Percentiles rank a stretch among this genome's conserved stretches.
Conservation (phyloP, 2,329 filamentous ascomycete genomes). For the Phyllosticta ampelicida region DNA sequence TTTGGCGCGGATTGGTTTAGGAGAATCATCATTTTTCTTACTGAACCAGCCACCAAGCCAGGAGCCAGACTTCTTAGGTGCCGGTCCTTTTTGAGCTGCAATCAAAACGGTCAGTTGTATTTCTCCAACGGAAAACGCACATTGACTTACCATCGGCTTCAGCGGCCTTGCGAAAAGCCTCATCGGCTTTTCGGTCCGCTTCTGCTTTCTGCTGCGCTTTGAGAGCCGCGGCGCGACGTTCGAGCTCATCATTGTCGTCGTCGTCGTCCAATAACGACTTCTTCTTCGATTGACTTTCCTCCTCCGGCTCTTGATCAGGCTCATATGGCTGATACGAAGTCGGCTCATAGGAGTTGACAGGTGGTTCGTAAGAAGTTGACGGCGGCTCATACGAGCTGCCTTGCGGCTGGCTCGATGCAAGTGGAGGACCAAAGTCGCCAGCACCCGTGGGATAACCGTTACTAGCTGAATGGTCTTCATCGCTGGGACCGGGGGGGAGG, state of each 20-base stretch:
- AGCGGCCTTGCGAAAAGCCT: conserved; percentile 74
- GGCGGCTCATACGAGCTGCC: conserved; percentile 18
- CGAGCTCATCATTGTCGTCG: conserved; percentile 57
- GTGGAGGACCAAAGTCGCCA: conserved; percentile 10
- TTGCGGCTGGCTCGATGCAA: conserved; percentile 8
- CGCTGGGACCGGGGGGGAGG: conserved; percentile 1
- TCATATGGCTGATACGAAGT: conserved; percentile 43
- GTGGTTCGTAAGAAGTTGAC: conserved; percentile 17
- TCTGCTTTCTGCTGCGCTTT: conserved; percentile 46
- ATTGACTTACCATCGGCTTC: conserved; percentile 48
- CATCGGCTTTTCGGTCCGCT: conserved; percentile 65
- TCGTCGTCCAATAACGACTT: conserved; percentile 76
- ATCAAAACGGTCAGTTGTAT: neutral
- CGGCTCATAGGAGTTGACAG: conserved; percentile 45
- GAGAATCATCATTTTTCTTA: conserved; percentile 52
- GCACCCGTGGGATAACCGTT: conserved; percentile 16
- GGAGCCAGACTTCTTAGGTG: conserved; percentile 51
- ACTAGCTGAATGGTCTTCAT: conserved; percentile 18
- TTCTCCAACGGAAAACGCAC: neutral
- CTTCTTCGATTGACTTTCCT: conserved; percentile 50
- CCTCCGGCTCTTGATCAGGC: conserved; percentile 41
- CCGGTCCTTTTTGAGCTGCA: conserved; percentile 47
- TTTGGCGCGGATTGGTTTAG: conserved; percentile 75
- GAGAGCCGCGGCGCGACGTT: conserved; percentile 40
- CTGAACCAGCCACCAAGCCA: conserved; percentile 81